Evolutionary conservation across 106 monocot genomes (phyloP).

Genomic region (Allium sativum): DNA sequence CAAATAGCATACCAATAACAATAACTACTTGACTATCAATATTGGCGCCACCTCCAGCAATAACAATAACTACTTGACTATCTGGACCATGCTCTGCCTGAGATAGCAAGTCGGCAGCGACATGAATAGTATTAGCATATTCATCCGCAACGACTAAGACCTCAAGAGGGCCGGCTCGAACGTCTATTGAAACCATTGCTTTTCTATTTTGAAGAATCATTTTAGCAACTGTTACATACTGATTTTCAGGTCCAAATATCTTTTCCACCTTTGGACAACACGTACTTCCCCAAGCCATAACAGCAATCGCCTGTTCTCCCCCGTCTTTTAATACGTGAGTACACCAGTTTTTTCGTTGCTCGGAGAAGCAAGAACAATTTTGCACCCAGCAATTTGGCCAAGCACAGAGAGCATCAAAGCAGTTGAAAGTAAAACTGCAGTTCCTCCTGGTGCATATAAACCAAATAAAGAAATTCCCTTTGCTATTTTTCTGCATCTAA

Average conservation of each 20-base stretch:
- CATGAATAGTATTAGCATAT: slow-evolving; percentile 68
- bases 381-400: slow-evolving; percentile 95
- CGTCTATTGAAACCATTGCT: slow-evolving; percentile 96
- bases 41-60: slow-evolving; percentile 73
- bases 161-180: slow-evolving; percentile 98
- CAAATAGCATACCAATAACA: no score
- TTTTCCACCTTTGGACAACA: slow-evolving; percentile 99
- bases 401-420: slow-evolving; percentile 98
- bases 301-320: slow-evolving; percentile 96
- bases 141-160: slow-evolving; percentile 93
- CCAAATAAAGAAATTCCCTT: slow-evolving; percentile 82
- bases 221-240: slow-evolving; percentile 98
- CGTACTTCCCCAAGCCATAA: slow-evolving; percentile 94
- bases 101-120: slow-evolving; percentile 93
- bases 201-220: slow-evolving; percentile 99
- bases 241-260: slow-evolving; percentile 95
- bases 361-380: slow-evolving; percentile 97
- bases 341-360: slow-evolving; percentile 79
- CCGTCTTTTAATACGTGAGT: slow-evolving; percentile 95
- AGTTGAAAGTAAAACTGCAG: slow-evolving; percentile 95
- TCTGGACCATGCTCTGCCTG: slow-evolving; percentile 99
- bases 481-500: slow-evolving; percentile 88
- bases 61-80: slow-evolving; percentile 95
- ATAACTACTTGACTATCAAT: slow-evolving; percentile 38
- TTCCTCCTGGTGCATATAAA: slow-evolving; percentile 96